A percentile compares a stretch with the other conserved stretches of the same genome.
Evolutionary conservation across 2,329 filamentous ascomycete genomes (phyloP).

Genomic region (Fusarium fracticaudum): DNA sequence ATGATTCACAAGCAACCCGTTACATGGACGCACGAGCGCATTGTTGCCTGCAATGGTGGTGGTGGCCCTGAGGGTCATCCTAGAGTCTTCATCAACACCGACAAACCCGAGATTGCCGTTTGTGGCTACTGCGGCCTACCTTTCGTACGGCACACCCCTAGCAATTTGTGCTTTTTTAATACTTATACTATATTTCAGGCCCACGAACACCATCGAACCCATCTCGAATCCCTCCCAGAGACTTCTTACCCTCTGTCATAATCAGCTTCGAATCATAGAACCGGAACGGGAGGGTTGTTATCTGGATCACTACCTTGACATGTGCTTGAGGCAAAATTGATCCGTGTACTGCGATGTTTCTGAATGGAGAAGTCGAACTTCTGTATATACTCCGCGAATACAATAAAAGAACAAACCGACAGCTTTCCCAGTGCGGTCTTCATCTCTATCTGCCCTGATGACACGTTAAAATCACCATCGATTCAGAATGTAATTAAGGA

Average conservation of each 20-base stretch:
- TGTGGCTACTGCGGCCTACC: slow-evolving; percentile 96
- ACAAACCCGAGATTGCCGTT: slow-evolving; percentile 91
- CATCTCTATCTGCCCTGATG: neutral
- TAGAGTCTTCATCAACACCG: slow-evolving; percentile 95
- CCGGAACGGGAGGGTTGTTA: slow-evolving; percentile 12
- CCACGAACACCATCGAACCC: slow-evolving; percentile 85
- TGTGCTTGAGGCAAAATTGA: slow-evolving; percentile 10
- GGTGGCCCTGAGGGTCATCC: slow-evolving; percentile 92
- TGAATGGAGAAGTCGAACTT: slow-evolving; percentile 14
- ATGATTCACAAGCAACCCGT: slow-evolving; percentile 97
- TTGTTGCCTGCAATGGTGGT: slow-evolving; percentile 91
- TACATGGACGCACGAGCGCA: slow-evolving; percentile 83
- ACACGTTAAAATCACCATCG: neutral
- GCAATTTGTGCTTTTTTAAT: neutral
- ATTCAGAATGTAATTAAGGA: neutral
- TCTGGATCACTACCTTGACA: slow-evolving; percentile 13
- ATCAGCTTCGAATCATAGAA: slow-evolving; percentile 30
- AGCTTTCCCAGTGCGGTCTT: neutral
- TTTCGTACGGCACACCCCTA: slow-evolving; percentile 72
- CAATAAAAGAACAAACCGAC: slow-evolving; percentile 28
- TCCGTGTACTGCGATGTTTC: slow-evolving; percentile 24
- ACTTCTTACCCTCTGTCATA: slow-evolving; percentile 82
- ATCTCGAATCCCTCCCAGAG: slow-evolving; percentile 82
- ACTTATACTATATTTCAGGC: slow-evolving; percentile 65
- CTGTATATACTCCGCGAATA: slow-evolving; percentile 43